These are phyloP conservation scores for Aspergillus asperescens DNA, from an alignment of 495 filamentous ascomycete species.

Conservation along the genomic window DNA sequence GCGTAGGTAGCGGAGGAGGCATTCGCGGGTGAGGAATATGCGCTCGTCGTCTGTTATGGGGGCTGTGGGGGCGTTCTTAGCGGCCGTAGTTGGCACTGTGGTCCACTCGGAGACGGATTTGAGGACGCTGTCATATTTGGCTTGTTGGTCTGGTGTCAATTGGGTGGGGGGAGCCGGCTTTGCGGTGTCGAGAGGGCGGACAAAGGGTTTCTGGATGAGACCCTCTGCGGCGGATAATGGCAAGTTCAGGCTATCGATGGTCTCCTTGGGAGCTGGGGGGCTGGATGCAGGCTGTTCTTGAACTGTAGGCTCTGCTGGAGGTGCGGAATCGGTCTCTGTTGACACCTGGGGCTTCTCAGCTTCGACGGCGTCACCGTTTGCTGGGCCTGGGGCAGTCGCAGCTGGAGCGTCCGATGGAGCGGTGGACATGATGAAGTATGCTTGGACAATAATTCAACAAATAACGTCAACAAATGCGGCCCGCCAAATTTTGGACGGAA, in stretches of 20 bases:
- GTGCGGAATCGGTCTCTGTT: conserved; percentile 10
- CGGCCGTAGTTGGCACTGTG: conserved; percentile 58
- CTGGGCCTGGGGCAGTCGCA: not conserved
- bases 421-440: not conserved
- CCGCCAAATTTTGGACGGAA: not conserved
- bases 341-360: conserved; percentile 2
- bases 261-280: conserved; percentile 10
- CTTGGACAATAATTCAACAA: too few species aligned
- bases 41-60: conserved; percentile 74
- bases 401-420: conserved; percentile 1
- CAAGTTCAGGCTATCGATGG: conserved; percentile 38
- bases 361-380: not conserved
- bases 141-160: conserved; percentile 71
- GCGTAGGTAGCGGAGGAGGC: conserved; percentile 85
- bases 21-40: conserved; percentile 88
- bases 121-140: conserved; percentile 75
- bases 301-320: conserved; percentile 4
- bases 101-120: conserved; percentile 62
- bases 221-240: conserved; percentile 42
- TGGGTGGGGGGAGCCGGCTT: conserved; percentile 47
- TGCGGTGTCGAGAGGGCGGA: conserved; percentile 50
- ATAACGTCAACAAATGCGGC: too few species aligned
- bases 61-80: conserved; percentile 51
- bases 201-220: conserved; percentile 65
- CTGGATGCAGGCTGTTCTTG: conserved; percentile 6